Evolutionary conservation across 2,329 filamentous ascomycete genomes (phyloP), one percentile per base, ranked within the genome.

Genomic region (Penicillium sumatraense): DNA sequence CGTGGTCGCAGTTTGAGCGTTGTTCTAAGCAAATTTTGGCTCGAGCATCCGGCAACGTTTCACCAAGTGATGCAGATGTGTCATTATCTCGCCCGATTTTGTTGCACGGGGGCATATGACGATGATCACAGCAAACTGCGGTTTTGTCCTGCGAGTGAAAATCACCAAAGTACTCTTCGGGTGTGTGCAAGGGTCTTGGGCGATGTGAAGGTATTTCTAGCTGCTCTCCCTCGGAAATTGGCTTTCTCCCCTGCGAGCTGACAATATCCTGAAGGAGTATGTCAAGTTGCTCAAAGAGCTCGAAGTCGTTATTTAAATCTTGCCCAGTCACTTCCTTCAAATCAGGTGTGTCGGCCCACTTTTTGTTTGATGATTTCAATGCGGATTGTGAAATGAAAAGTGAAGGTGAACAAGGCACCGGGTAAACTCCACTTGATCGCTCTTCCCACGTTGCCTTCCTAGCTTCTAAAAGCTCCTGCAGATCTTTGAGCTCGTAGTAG

Each of bases 401-500:
- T 16, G 42, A 31, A 3, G 26, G 21, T 46, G n/a, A 7, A 21
- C 10, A 24, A 31, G 42, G 14, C 14, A 16, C 26, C 16, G 16
- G 10, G 42, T 9, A 10, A 21, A 27, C 16, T n/a, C 3, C 26
- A 29, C 5, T 26, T 7, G 42, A 20, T 20, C 54, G 21, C 14
- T 23, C 16, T 14, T 45, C 27, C 62, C 63, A 63, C 7, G 31
- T 45, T 21, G n/a, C 21, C 21, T 57, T 61, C 44, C 64, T 61
- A 27, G 57, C 50, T 10, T 62, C 38, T 31, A 69, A 42, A 10
- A 66, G 33, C 2, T 5, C 5, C 50, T 63, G 62, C 29, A 72
- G 52, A n/a, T 70, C 61, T 7, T 68, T 54, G 5, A 71, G 49
- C 36, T 51, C 62, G 59, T 57, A 66, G 35, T 66, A 63, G 9